Conservation (phyloP, 345 rosid species). For the Camelina sativa region DNA sequence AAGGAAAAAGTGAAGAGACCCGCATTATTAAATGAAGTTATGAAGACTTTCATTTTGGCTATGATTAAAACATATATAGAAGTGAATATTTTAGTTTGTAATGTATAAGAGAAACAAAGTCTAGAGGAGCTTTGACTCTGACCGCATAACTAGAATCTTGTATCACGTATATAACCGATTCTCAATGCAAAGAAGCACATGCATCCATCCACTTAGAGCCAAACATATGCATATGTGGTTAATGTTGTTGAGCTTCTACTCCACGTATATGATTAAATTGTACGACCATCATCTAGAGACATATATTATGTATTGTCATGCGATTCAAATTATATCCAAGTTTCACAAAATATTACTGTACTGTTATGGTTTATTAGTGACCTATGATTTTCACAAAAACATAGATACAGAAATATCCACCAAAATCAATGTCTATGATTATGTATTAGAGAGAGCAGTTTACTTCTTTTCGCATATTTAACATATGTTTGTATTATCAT, state of each 20-base stretch:
- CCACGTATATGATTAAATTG: neutral
- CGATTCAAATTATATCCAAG: neutral
- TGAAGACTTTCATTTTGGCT: slow-evolving; percentile 29
- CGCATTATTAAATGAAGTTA: neutral
- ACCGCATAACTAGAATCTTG: slow-evolving; percentile 35
- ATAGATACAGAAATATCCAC: neutral
- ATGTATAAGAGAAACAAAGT: slow-evolving; percentile 21
- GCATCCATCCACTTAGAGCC: slow-evolving; percentile 23
- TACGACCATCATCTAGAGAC: neutral
- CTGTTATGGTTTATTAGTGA: neutral
- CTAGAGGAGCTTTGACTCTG: slow-evolving; percentile 41
- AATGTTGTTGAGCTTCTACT: slow-evolving; percentile 25
- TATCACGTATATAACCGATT: slow-evolving; percentile 34
- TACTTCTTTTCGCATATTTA: too few relatives aligned
- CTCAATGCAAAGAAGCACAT: slow-evolving; percentile 41
- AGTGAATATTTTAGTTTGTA: slow-evolving; percentile 29
- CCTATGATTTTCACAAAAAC: neutral
- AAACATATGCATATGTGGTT: slow-evolving; percentile 23
- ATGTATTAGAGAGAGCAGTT: too few relatives aligned
- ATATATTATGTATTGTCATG: too few relatives aligned
- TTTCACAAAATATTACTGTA: neutral
- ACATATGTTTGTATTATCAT: too few relatives aligned
- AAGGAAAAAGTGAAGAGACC: slow-evolving; percentile 14
- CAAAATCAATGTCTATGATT: too few relatives aligned
- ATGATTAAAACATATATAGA: slow-evolving; percentile 26